These are phyloP conservation scores for Candida stauntonica DNA, from an alignment of 805 yeast genomes.

Conservation along the genomic window DNA sequence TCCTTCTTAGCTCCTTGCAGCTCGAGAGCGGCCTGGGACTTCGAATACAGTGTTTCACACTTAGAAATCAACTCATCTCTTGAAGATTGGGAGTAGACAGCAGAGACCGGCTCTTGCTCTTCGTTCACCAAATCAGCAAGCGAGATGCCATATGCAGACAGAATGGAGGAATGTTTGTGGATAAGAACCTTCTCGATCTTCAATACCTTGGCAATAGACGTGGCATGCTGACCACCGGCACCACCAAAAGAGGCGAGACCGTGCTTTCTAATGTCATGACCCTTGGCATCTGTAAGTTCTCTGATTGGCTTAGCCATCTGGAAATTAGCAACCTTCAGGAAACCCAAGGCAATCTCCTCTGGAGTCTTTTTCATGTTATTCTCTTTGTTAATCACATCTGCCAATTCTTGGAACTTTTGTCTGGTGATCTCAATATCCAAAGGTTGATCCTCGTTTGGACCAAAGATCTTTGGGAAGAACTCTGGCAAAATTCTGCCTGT, in stretches of 20 bases:
- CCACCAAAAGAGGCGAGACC: conserved; percentile 46
- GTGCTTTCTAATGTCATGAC: conserved; percentile 39
- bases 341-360: conserved; percentile 43
- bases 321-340: conserved; percentile 41
- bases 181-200: conserved; percentile 38
- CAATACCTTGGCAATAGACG: conserved; percentile 38
- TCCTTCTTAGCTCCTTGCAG: conserved; percentile 28
- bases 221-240: conserved; percentile 46
- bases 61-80: conserved; percentile 15
- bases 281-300: conserved; percentile 42
- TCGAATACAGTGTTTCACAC: conserved; percentile 8
- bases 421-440: conserved; percentile 47
- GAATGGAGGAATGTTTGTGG: conserved; percentile 43
- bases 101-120: conserved; percentile 25
- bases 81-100: conserved; percentile 23
- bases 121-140: conserved; percentile 34
- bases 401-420: conserved; percentile 34
- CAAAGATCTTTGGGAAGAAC: conserved; percentile 77
- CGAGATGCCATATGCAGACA: conserved; percentile 45
- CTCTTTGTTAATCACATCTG: conserved; percentile 33
- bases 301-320: conserved; percentile 46
- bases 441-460: conserved; percentile 71
- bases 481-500: conserved; percentile 71
- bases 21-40: conserved; percentile 12
- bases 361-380: conserved; percentile 33